phyloP scores from a whole-genome alignment of 345 rosid species.

The Bretschneidera sinensis region DNA sequence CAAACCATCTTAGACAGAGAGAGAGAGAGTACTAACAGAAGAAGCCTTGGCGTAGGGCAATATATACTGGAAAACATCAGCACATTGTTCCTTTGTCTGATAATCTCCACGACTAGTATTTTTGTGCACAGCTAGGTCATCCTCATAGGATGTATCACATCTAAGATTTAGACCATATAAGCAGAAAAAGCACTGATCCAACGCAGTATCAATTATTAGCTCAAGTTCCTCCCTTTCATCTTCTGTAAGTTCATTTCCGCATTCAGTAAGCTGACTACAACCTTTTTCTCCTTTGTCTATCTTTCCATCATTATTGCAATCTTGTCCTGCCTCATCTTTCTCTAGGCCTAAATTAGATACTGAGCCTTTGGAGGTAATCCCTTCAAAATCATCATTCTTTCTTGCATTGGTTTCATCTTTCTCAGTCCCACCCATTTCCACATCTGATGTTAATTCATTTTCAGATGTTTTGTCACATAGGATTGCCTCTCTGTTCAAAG shows the following conservation, averaged over 20 bases:
- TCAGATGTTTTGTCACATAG: constrained; percentile 37
- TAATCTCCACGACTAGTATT: constrained; percentile 93
- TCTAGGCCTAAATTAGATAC: constrained; percentile 19
- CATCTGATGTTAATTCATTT: constrained; percentile 30
- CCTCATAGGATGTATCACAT: constrained; percentile 83
- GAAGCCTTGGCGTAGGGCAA: constrained; percentile 86
- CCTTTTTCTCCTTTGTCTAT: constrained; percentile 29
- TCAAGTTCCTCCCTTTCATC: constrained; percentile 92
- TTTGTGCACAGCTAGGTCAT: constrained; percentile 80
- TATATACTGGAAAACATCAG: constrained; percentile 95
- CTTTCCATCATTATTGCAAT: constrained; percentile 24
- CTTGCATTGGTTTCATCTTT: constrained; percentile 23
- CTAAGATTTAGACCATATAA: constrained; percentile 94
- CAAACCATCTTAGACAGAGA: constrained; percentile 8
- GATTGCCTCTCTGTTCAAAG: constrained; percentile 40
- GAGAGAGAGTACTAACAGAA: constrained; percentile 63
- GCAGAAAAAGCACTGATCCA: constrained; percentile 97
- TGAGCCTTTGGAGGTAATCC: constrained; percentile 18
- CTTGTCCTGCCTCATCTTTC: constrained; percentile 22
- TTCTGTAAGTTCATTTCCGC: constrained; percentile 47
- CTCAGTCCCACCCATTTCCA: constrained; percentile 36
- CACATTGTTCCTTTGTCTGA: constrained; percentile 96
- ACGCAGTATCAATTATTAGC: constrained; percentile 68
- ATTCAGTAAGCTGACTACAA: constrained; percentile 28
- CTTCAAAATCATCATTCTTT: constrained; percentile 39